A percentile compares a stretch with the other conserved stretches of the same genome.
phyloP scores from a whole-genome alignment of 495 filamentous ascomycete genomes.

The Neurospora tetraspora region DNA sequence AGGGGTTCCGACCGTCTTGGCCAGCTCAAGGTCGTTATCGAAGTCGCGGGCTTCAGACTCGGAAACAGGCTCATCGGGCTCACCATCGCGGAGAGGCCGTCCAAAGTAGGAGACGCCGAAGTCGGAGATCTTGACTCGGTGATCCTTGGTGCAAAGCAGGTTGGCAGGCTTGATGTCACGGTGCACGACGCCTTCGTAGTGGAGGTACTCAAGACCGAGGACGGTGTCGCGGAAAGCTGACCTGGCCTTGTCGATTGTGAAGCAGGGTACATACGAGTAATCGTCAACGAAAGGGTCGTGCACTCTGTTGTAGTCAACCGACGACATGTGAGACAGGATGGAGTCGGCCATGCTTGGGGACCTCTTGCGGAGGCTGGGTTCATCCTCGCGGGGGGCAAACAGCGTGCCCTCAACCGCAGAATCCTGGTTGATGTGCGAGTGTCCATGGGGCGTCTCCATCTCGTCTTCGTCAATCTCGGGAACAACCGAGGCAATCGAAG shows the following conservation, averaged over 20 bases:
- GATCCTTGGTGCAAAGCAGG: slow-evolving; percentile 73
- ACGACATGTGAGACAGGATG: slow-evolving; percentile 51
- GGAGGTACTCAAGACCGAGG: slow-evolving; percentile 86
- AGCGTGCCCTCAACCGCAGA: slow-evolving; percentile 63
- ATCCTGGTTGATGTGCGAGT: slow-evolving; percentile 36
- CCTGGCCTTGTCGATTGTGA: slow-evolving; percentile 78
- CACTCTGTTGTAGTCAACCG: slow-evolving; percentile 39
- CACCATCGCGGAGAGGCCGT: slow-evolving; percentile 64
- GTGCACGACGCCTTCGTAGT: slow-evolving; percentile 94
- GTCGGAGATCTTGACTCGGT: slow-evolving; percentile 96
- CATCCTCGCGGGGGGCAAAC: slow-evolving; percentile 60
- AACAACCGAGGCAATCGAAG: slow-evolving; percentile 6
- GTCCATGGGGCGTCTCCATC: slow-evolving; percentile 30
- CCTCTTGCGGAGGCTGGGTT: slow-evolving; percentile 39
- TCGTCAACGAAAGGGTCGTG: slow-evolving; percentile 66
- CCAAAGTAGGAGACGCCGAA: slow-evolving; percentile 98
- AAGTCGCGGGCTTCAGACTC: slow-evolving; percentile 77
- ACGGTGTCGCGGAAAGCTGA: slow-evolving; percentile 88
- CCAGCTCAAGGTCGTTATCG: slow-evolving; percentile 85
- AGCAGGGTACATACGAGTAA: slow-evolving; percentile 79
- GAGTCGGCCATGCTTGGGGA: slow-evolving; percentile 53
- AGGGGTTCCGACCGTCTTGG: slow-evolving; percentile 95
- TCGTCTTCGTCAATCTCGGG: slow-evolving; percentile 28
- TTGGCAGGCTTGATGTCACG: slow-evolving; percentile 99
- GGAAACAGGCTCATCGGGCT: slow-evolving; percentile 65